Base-by-base conservation (phyloP, 306 rosid genomes). In the Quercus suber region DNA sequence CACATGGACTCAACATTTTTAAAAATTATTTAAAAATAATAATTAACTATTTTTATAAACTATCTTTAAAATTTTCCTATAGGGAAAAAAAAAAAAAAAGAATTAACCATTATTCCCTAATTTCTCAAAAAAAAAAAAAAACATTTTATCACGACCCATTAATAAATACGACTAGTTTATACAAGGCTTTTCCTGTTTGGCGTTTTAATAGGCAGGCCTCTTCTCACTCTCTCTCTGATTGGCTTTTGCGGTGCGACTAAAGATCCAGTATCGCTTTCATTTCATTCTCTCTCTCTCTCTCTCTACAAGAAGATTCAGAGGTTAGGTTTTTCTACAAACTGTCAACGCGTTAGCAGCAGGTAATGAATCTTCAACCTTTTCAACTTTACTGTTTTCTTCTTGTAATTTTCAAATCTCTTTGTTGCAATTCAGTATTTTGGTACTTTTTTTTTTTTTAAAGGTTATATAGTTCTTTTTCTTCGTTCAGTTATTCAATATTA, bases 251-350 rank as follows among this genome's bases (percentile, higher is more conserved):
- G 23, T 31, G 71, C 49, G 71, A 65, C 49, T 33, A 35, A 64
- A 64, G 60, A 23, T 37, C 69, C 75, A 81, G 14, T 28, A 31
- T 49, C 64, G 18, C 75, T 73, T 43, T 86, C 69, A 55, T 73
- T 7, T 41, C 11, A 37, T 6, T 35, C 37, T 33, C 55, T 33
- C 7, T 58, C 53, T 53, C 53, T 78, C 45, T 56, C 58, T 49
- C 10, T 21, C 49, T 1, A 58, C 7, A 14, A 64, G 49, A 31
- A 27, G 49, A 67, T 18, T 19, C 51, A 18, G 25, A 33, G n/a
- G 6, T 33, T 65, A 7, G 71, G 25, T 11, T 19, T 65, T 65
- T 31, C 71, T 18, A 67, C 15, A 1, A 19, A 67, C 19, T 6
- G 25, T 4, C 51, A 30, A 7, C 15, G 72, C 27, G 0, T 19